Evolutionary conservation across 2,329 filamentous ascomycete species (phyloP).

Genomic region (Sordariomycetes sp.): DNA sequence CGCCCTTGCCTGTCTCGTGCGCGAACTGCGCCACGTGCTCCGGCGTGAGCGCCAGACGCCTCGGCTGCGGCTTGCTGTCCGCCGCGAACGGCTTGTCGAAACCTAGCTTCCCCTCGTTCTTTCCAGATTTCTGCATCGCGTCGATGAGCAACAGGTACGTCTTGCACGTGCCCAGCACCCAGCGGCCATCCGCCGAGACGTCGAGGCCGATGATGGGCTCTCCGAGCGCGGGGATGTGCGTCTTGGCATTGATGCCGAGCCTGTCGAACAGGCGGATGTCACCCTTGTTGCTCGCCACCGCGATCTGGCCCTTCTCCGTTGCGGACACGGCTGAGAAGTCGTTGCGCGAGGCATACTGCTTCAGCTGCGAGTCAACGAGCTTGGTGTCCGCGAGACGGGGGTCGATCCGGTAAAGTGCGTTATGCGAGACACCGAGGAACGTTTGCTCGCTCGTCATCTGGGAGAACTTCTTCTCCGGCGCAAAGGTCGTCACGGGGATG

Average conservation of each 20-base stretch:
- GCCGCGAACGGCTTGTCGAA: constrained; percentile 92
- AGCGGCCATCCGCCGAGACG: constrained; percentile 88
- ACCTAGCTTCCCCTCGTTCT: constrained; percentile 95
- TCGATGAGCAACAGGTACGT: constrained; percentile 95
- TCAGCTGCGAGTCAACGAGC: constrained; percentile 83
- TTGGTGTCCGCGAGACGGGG: constrained; percentile 85
- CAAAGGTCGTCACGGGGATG: constrained; percentile 84
- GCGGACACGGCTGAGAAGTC: constrained; percentile 92
- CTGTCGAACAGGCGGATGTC: constrained; percentile 95
- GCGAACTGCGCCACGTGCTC: constrained; percentile 95
- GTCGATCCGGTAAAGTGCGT: constrained; percentile 88
- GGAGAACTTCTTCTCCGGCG: constrained; percentile 93
- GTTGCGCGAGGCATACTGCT: constrained; percentile 95
- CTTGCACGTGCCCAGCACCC: constrained; percentile 87
- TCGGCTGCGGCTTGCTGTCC: constrained; percentile 85
- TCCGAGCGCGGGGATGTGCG: constrained; percentile 86
- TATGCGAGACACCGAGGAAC: constrained; percentile 85
- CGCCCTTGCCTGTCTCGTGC: constrained; percentile 80
- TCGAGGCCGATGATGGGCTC: constrained; percentile 93
- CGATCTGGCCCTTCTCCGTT: constrained; percentile 93
- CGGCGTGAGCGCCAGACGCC: constrained; percentile 78
- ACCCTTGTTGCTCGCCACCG: constrained; percentile 94
- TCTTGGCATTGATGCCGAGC: constrained; percentile 94
- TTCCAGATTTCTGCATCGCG: constrained; percentile 79
- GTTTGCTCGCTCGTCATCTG: constrained; percentile 95